Evolutionary conservation across 306 rosid genomes (phyloP).

Genomic region (Inga laurina): DNA sequence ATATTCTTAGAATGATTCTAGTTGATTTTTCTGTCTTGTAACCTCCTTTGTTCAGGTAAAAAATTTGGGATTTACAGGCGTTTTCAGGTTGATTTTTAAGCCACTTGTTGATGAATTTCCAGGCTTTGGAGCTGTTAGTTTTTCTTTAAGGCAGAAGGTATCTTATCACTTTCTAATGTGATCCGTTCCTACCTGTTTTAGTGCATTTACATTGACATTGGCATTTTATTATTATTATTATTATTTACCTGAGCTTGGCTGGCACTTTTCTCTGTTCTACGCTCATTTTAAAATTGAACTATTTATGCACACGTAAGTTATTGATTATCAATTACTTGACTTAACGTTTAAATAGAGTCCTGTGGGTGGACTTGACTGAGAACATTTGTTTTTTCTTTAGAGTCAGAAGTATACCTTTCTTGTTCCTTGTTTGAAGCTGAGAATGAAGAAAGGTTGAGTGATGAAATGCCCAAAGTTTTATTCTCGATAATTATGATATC

Average conservation of each 20-base stretch:
- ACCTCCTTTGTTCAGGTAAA: constrained; percentile 63
- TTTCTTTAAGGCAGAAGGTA: constrained; percentile 90
- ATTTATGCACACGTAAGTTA: neutral
- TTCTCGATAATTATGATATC: neutral
- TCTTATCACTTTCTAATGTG: constrained; percentile 23
- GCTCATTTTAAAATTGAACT: neutral
- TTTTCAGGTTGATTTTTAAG: constrained; percentile 92
- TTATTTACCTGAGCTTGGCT: neutral
- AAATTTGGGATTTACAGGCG: constrained; percentile 90
- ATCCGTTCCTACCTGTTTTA: constrained; percentile 1
- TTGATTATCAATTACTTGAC: neutral
- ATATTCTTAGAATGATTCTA: neutral
- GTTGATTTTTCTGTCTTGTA: constrained; percentile 25
- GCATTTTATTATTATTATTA: neutral
- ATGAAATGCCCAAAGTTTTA: neutral
- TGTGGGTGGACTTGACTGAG: neutral
- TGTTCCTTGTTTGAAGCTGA: neutral
- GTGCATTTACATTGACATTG: neutral
- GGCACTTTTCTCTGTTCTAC: neutral
- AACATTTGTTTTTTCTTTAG: neutral
- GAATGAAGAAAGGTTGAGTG: neutral
- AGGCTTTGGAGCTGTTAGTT: constrained; percentile 94
- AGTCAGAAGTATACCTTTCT: neutral
- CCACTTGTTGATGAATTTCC: constrained; percentile 92
- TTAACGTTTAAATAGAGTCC: neutral